These are phyloP conservation scores for Ormosia emarginata DNA, from an alignment of 306 rosid genomes.

Conservation along the genomic window DNA sequence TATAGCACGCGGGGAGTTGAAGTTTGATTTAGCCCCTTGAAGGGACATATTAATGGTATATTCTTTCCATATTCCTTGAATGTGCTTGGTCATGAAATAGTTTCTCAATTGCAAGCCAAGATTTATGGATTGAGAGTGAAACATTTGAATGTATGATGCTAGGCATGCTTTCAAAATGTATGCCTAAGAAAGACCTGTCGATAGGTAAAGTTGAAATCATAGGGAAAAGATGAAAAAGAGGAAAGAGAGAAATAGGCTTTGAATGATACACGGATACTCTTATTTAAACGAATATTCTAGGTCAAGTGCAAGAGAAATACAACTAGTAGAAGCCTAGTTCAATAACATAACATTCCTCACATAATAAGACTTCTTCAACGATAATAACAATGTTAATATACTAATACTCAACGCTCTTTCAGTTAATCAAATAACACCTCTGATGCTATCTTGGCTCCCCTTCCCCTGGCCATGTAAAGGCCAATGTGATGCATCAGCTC, in stretches of 20 bases:
- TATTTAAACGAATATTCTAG: background rate
- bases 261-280: background rate
- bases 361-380: background rate
- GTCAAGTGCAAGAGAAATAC: background rate
- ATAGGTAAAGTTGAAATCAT: background rate
- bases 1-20: too few species aligned
- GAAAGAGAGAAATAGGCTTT: background rate
- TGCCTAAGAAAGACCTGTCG: background rate
- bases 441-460: slow-evolving; percentile 84
- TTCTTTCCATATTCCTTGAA: too few species aligned
- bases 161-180: too few species aligned
- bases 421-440: slow-evolving; percentile 53
- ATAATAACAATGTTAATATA: background rate
- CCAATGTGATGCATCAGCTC: slow-evolving; percentile 86
- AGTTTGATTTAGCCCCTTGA: too few species aligned
- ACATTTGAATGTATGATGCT: too few species aligned
- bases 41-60: too few species aligned
- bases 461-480: slow-evolving; percentile 76
- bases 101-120: too few species aligned
- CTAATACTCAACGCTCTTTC: background rate
- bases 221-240: background rate
- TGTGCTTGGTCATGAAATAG: too few species aligned
- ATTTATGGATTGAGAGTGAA: too few species aligned
- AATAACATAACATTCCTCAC: background rate
- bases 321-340: background rate